Evolutionary conservation across 176 grass and related monocot genomes (phyloP), one percentile per base, ranked within the genome.

Genomic region (Melocanna baccifera): DNA sequence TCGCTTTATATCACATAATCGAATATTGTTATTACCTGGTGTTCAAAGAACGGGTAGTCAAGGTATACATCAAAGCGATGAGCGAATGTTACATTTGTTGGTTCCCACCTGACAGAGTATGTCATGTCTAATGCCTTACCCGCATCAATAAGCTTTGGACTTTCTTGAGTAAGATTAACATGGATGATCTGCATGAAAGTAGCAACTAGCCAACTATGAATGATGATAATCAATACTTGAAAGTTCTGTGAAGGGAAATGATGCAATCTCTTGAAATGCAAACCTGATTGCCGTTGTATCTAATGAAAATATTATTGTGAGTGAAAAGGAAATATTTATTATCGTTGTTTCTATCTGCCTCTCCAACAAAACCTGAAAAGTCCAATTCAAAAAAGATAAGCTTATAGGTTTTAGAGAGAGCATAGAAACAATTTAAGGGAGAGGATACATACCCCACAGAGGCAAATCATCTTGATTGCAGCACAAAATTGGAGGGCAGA

Each of bases 281-380:
- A 85, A 97, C 95, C 91, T 94, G 89, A 84, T 94, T 97, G 61
- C 79, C 86, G 12, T 97, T 97, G 76, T 93, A 92, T 90, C 82
- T 90, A 43, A 97, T 90, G 67, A 91, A 23, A 83, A 97, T 90
- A 64, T 91, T 94, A 87, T 94, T 97, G 85, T 97, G 95, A 20
- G 95, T 94, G 84, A 82, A 92, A 91, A 97, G 84, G 59, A 91
- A 94, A 91, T 94, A 91, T 40, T 94, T 94, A 52, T 86, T 92
- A 69, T 93, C 91, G n/a, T 59, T 92, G 71, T 89, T 89, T 88
- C 89, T 97, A 76, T 94, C 95, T 52, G 79, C 71, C 86, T 97
- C 92, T 78, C 95, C 95, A 90, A 98, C 85, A 85, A 93, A 98
- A 57, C 87, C 95, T 94, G 82, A 82, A 86, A 79, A 88, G 25